These are phyloP conservation scores for Anacardium occidentale DNA, from an alignment of 345 rosid genomes.

Conservation along the genomic window DNA sequence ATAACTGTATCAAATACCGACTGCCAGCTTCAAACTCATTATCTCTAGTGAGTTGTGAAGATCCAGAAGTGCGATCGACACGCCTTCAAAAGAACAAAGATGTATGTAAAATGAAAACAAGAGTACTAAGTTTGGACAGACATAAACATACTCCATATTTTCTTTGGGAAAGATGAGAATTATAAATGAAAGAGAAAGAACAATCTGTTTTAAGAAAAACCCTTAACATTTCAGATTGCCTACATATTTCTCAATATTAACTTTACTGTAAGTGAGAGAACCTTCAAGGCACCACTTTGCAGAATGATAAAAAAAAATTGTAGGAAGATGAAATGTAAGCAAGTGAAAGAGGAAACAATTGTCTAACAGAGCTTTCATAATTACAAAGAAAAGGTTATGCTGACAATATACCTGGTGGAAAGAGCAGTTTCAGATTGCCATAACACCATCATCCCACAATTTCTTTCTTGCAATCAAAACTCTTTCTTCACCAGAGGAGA, in stretches of 20 bases:
- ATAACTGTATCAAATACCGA: not conserved
- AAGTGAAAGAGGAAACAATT: not conserved
- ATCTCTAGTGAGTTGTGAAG: not conserved
- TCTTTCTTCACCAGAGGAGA: slow-evolving; percentile 60
- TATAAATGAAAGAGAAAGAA: not conserved
- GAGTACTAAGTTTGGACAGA: not conserved
- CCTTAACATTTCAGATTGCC: too few relatives aligned
- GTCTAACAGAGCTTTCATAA: not conserved
- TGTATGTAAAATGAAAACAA: not conserved
- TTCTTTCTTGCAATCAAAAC: slow-evolving; percentile 79
- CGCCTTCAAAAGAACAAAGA: not conserved
- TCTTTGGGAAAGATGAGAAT: not conserved
- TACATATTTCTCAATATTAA: too few relatives aligned
- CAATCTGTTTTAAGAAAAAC: not conserved
- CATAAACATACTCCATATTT: not conserved
- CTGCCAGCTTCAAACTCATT: not conserved
- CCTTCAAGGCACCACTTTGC: not conserved
- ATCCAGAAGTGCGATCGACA: not conserved
- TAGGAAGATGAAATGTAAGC: not conserved
- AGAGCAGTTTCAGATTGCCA: slow-evolving; percentile 18
- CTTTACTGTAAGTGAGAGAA: too few relatives aligned
- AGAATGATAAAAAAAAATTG: not conserved
- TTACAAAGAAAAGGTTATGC: not conserved
- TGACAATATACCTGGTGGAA: slow-evolving; percentile 9
- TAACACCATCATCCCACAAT: slow-evolving; percentile 42